Base-by-base conservation (phyloP, 345 rosid species). In the Populus pruinosa region DNA sequence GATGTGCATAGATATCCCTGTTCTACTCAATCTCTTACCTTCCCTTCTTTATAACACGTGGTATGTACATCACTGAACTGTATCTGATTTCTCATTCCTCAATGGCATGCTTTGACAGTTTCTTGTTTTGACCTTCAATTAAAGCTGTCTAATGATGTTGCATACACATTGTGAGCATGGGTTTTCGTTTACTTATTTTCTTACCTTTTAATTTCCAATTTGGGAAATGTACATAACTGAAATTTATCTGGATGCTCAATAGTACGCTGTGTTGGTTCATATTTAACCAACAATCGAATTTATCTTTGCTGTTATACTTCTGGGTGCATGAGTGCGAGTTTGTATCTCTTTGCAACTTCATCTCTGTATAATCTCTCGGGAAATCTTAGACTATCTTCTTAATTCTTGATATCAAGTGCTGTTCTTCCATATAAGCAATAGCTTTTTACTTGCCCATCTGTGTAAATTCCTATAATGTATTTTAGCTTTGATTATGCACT, bases 401-500 rank as follows among this genome's bases (percentile, higher is more conserved):
- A 43, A 64, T 20, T 36, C 11, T 23, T 78, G 66, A 39, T 21
- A 23, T 35, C 8, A 7, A 21, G 33, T 33, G 71, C 23, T 21
- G 47, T 49, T 70, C 41, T 70, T 68, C 41, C 39, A 6, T 18
- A 65, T 33, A 33, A 65, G 8, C 67, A 64, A 14, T 39, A 65
- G 2, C 11, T 17, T 33, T 36, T 20, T 65, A 31, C 20, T 31
- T 65, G 6, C 4, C 35, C 13, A 2, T 2, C 61, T 70, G 16
- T 69, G 25, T 23, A n/a, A n/a, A 23, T 27, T 71, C 39, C 56
- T 49, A 11, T 35, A 49, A 29, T 67, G 18, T 49, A 69, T 36
- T 67, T 64, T 81, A 71, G 55, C 76, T 74, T 14, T 81, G 62
- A 62, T 65, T 61, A 41, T 3, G 25, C 13, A 62, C 25, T n/a